A percentile compares a stretch with the other conserved stretches of the same genome.
Conservation (phyloP, 257 asterid species). For the Fraxinus quadrangulata region DNA sequence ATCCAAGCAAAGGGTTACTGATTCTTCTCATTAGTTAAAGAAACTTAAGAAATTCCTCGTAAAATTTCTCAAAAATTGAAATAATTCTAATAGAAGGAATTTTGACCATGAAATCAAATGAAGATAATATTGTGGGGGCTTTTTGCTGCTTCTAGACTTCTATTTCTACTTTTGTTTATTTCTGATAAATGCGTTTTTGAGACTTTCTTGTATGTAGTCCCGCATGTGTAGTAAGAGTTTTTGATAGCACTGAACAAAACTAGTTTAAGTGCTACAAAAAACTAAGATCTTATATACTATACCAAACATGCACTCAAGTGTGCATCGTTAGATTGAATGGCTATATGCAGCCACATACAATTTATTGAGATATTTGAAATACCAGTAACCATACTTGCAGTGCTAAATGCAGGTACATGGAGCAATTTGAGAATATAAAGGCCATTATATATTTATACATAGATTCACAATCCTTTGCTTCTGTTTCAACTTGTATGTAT, state of each 20-base stretch:
- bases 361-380: too few species aligned
- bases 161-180: background rate
- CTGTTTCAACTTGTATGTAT: too few species aligned
- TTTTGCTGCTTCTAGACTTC: background rate
- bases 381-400: too few species aligned
- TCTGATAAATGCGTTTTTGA: background rate
- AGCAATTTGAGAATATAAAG: background rate
- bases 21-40: conserved; percentile 35
- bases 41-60: background rate
- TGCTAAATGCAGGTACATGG: too few species aligned
- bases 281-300: too few species aligned
- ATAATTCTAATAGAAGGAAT: too few species aligned
- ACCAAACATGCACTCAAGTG: background rate
- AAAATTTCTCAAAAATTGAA: background rate
- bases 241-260: background rate
- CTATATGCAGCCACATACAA: too few species aligned
- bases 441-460: too few species aligned
- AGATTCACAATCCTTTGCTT: too few species aligned
- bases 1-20: conserved; percentile 37
- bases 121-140: background rate
- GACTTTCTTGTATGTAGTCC: background rate
- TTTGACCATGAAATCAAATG: background rate
- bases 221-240: background rate
- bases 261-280: too few species aligned
- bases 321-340: too few species aligned